Conservation (phyloP, 2,329 filamentous ascomycete species). For the Triangularia verruculosa region DNA sequence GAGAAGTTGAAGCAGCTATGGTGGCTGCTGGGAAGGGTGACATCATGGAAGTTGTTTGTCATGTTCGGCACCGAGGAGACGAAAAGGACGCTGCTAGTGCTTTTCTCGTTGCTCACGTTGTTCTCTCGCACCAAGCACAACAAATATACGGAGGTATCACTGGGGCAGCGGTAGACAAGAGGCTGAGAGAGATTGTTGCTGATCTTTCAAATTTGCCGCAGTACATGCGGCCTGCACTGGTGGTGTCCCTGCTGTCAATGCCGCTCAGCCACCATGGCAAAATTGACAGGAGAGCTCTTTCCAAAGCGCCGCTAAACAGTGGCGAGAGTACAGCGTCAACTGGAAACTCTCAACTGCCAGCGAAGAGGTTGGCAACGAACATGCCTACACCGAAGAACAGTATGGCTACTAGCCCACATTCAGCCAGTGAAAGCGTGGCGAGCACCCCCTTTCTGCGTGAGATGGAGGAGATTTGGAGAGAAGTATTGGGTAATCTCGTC, state of each 20-base stretch:
- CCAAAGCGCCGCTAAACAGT: slow-evolving; percentile 5
- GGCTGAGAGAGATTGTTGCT: neutral
- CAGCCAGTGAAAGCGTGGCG: neutral
- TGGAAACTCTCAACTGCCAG: neutral
- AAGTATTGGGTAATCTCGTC: slow-evolving; percentile 26
- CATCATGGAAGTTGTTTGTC: slow-evolving; percentile 5
- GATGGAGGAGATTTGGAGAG: slow-evolving; percentile 21
- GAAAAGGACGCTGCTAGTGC: slow-evolving; percentile 14
- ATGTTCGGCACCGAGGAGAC: slow-evolving; percentile 22
- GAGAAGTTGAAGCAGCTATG: slow-evolving; percentile 24
- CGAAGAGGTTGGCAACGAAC: neutral
- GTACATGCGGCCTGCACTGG: slow-evolving; percentile 36
- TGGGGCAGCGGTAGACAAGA: neutral
- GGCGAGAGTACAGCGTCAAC: neutral
- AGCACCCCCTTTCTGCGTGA: neutral
- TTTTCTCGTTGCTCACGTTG: slow-evolving; percentile 6
- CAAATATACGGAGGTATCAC: neutral
- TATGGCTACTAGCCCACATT: neutral
- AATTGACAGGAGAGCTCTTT: slow-evolving; percentile 32
- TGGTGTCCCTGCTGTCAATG: slow-evolving; percentile 30
- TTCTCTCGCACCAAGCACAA: neutral
- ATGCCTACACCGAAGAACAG: neutral
- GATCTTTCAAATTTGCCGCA: slow-evolving; percentile 27
- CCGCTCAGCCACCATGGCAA: slow-evolving; percentile 35
- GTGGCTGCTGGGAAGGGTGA: slow-evolving; percentile 13